phyloP scores from a whole-genome alignment of 352 stramenopile species.

The Phytopythium kandeliae region DNA sequence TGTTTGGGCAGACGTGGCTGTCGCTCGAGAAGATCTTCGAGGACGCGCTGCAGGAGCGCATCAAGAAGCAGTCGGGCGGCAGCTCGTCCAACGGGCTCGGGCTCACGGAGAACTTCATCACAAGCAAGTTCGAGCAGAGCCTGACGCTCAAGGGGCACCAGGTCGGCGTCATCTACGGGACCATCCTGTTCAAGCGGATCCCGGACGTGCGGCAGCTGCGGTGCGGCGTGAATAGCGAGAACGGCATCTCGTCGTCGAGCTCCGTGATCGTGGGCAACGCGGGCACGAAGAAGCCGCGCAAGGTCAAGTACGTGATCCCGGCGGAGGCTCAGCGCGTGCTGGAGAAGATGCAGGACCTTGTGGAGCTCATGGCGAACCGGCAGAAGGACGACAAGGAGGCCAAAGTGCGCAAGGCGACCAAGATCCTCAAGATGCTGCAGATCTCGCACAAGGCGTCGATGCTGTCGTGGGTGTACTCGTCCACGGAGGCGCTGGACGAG shows the following conservation, averaged over 20 bases:
- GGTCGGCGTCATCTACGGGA: constrained; percentile 83
- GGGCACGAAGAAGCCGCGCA: constrained; percentile 57
- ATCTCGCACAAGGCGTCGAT: constrained; percentile 88
- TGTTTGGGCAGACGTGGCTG: constrained; percentile 87
- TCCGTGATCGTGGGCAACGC: constrained; percentile 78
- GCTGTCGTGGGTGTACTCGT: constrained; percentile 86
- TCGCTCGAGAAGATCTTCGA: constrained; percentile 88
- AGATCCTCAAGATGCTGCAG: constrained; percentile 88
- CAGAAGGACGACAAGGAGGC: constrained; percentile 89
- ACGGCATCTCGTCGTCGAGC: constrained; percentile 83
- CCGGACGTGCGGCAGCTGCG: constrained; percentile 82
- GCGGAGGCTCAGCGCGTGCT: constrained; percentile 82
- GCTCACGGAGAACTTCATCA: constrained; percentile 72
- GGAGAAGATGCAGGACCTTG: constrained; percentile 86
- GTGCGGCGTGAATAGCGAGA: constrained; percentile 84
- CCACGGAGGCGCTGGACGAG: constrained; percentile 76
- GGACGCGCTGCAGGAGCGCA: constrained; percentile 80
- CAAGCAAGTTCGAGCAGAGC: constrained; percentile 83
- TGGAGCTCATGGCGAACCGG: constrained; percentile 82
- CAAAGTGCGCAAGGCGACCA: constrained; percentile 87
- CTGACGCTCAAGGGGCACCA: constrained; percentile 84
- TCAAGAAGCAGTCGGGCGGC: constrained; percentile 70
- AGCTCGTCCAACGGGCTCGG: constrained; percentile 46
- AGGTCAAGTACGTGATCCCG: constrained; percentile 78
- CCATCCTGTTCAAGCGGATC: constrained; percentile 87